These are phyloP conservation scores for Acer negundo DNA, from an alignment of 345 rosid species.

Conservation along the genomic window DNA sequence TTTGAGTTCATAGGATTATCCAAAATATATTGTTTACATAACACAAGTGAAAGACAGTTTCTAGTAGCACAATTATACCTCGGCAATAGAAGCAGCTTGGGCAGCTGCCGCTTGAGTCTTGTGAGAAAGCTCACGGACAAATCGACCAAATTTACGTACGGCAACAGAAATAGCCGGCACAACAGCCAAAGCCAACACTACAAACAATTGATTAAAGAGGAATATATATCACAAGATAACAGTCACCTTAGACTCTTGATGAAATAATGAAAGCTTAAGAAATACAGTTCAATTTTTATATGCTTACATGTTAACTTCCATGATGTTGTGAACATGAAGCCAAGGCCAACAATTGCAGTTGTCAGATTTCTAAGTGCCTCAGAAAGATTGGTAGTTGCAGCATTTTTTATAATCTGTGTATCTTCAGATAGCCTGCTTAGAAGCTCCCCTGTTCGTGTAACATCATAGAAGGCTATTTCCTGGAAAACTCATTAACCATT, in stretches of 20 bases:
- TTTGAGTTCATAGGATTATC: neutral
- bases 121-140: slow-evolving; percentile 90
- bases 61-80: slow-evolving; percentile 45
- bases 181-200: slow-evolving; percentile 85
- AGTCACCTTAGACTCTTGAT: slow-evolving; percentile 9
- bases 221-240: slow-evolving; percentile 5
- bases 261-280: slow-evolving; percentile 12
- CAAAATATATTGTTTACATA: neutral
- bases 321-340: slow-evolving; percentile 67
- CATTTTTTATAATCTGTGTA: slow-evolving; percentile 69
- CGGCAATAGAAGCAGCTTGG: slow-evolving; percentile 89
- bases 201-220: slow-evolving; percentile 8
- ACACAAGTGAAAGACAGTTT: slow-evolving; percentile 5
- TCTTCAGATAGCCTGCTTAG: slow-evolving; percentile 68
- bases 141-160: slow-evolving; percentile 71
- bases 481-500: slow-evolving; percentile 22
- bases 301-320: slow-evolving; percentile 65
- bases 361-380: slow-evolving; percentile 64
- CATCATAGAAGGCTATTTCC: slow-evolving; percentile 70
- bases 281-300: neutral
- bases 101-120: slow-evolving; percentile 98
- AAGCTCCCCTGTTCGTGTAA: slow-evolving; percentile 68
- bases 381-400: slow-evolving; percentile 70
- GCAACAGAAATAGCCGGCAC: slow-evolving; percentile 80
- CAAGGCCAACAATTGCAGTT: slow-evolving; percentile 57